Evolutionary conservation across 208 protist species (phyloP).

Genomic region (Trypanosoma scelopori): DNA sequence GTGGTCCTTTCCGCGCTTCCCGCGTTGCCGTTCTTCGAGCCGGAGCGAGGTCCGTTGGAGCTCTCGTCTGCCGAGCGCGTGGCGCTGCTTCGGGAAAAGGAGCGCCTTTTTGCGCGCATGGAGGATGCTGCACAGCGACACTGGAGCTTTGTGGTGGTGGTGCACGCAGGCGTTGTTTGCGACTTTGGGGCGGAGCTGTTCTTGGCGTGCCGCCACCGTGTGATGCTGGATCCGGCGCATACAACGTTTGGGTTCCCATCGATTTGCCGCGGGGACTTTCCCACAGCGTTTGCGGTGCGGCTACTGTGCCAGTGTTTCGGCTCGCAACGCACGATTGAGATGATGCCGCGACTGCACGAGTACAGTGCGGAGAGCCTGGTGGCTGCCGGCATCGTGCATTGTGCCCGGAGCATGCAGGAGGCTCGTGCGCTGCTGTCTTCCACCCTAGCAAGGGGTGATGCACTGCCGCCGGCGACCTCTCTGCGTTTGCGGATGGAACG

Average conservation of each 20-base stretch:
- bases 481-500: constrained; percentile 5
- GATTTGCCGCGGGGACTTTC: constrained; percentile 22
- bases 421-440: not conserved
- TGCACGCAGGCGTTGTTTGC: constrained; percentile 26
- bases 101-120: constrained; percentile 44
- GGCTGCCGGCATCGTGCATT: constrained; percentile 3
- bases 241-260: constrained; percentile 29
- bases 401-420: not conserved
- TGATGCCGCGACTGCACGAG: constrained; percentile 10
- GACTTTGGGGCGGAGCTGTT: constrained; percentile 84
- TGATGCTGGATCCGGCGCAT: constrained; percentile 17
- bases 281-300: constrained; percentile 6
- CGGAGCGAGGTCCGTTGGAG: constrained; percentile 42
- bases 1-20: constrained; percentile 38
- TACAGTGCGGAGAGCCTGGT: constrained; percentile 20
- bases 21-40: constrained; percentile 51
- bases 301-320: constrained; percentile 15
- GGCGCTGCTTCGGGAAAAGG: constrained; percentile 34
- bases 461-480: not conserved
- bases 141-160: constrained; percentile 34
- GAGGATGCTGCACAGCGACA: constrained; percentile 22
- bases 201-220: constrained; percentile 58
- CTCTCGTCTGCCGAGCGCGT: constrained; percentile 38
- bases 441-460: not conserved
- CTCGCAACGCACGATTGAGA: constrained; percentile 11